These are phyloP conservation scores for Didymosphaeria variabile DNA, from an alignment of 2,329 filamentous ascomycete genomes.

Conservation along the genomic window DNA sequence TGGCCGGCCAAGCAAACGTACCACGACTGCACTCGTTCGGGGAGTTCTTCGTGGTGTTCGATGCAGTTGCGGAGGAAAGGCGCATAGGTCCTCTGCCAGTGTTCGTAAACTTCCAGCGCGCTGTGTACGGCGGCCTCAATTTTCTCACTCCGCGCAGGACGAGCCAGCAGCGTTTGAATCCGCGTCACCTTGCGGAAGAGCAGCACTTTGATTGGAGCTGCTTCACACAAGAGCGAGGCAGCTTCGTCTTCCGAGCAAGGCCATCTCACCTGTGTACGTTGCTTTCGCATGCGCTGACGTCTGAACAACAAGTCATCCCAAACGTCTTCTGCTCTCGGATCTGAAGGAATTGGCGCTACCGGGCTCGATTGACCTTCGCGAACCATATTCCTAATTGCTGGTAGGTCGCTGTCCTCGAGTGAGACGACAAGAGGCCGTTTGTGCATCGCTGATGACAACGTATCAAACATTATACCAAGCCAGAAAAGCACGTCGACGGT, in stretches of 20 bases:
- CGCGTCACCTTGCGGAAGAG: conserved; percentile 65
- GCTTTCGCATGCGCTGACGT: conserved; percentile 34
- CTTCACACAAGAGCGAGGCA: conserved; percentile 59
- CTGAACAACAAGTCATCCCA: conserved; percentile 54
- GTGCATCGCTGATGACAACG: conserved; percentile 62
- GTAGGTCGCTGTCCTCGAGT: conserved; percentile 57
- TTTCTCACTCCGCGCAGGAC: conserved; percentile 45
- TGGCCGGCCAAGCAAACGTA: conserved; percentile 66
- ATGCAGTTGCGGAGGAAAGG: conserved; percentile 63
- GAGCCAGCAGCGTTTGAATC: conserved; percentile 63
- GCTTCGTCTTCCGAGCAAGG: conserved; percentile 65
- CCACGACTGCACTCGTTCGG: conserved; percentile 66
- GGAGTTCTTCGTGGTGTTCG: conserved; percentile 59
- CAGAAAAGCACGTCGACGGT: conserved; percentile 66
- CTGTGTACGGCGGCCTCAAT: conserved; percentile 61
- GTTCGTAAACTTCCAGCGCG: conserved; percentile 61
- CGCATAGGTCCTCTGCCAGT: conserved; percentile 64
- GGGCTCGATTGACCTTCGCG: neutral
- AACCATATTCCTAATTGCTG: neutral
- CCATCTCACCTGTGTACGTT: conserved; percentile 53
- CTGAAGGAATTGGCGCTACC: neutral
- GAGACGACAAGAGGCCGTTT: conserved; percentile 56
- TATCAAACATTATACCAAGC: conserved; percentile 66
- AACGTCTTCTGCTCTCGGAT: conserved; percentile 33
- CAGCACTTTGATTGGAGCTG: conserved; percentile 67